A percentile compares a stretch with the other conserved stretches of the same genome.
Evolutionary conservation across 2,329 filamentous ascomycete species (phyloP).

Genomic region (Xylaria polymorpha): DNA sequence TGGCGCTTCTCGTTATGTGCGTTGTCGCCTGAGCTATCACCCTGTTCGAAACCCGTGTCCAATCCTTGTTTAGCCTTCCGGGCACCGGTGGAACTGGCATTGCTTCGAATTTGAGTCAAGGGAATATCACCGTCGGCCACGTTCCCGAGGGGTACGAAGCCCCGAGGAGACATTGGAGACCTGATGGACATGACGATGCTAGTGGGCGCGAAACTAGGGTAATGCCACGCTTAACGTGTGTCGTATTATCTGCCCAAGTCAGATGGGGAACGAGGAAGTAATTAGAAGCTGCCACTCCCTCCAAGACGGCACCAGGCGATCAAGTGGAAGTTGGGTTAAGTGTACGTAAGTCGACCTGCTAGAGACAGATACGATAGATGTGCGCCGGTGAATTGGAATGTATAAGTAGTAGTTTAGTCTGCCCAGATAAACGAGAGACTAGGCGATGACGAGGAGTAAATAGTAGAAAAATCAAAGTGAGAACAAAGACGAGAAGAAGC

Average conservation of each 20-base stretch:
- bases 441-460: constrained; percentile 21
- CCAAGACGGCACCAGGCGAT: constrained; percentile 49
- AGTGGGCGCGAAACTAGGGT: constrained; percentile 5
- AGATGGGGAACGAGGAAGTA: constrained; percentile 28
- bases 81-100: constrained; percentile 65
- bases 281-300: constrained; percentile 35
- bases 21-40: constrained; percentile 46
- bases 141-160: constrained; percentile 48
- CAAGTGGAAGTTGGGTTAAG: constrained; percentile 38
- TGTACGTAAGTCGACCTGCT: constrained; percentile 4
- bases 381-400: constrained; percentile 31
- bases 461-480: constrained; percentile 16
- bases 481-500: constrained; percentile 12
- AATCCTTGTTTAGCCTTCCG: constrained; percentile 59
- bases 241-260: constrained; percentile 1
- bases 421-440: constrained; percentile 46
- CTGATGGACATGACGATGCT: constrained; percentile 46
- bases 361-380: constrained; percentile 13
- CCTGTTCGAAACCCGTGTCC: constrained; percentile 48
- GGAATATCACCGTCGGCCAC: constrained; percentile 45
- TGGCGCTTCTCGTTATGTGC: constrained; percentile 60
- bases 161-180: constrained; percentile 47
- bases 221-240: constrained; percentile 5
- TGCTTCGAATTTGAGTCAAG: constrained; percentile 62
- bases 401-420: constrained; percentile 33